Conservation (phyloP, 2,329 filamentous ascomycete species). For the Verticillium longisporum region DNA sequence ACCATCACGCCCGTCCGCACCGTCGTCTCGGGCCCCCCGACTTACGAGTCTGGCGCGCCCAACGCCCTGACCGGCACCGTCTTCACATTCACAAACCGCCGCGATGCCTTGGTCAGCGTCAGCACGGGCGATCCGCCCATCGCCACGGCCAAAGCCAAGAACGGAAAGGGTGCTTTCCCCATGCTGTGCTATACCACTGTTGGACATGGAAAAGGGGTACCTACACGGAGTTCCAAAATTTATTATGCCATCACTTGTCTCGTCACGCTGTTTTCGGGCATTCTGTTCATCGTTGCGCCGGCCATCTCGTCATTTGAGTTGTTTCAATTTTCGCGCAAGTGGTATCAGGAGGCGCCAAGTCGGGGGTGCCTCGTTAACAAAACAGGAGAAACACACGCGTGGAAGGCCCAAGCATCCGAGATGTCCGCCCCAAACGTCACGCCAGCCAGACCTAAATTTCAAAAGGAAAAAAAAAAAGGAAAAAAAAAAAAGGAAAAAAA, state of each 20-base stretch:
- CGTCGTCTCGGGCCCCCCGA: constrained; percentile 37
- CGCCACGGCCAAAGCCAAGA: constrained; percentile 32
- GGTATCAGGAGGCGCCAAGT: neutral
- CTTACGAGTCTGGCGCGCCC: constrained; percentile 29
- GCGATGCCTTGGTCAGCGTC: constrained; percentile 28
- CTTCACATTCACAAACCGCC: constrained; percentile 27
- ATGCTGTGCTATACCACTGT: neutral
- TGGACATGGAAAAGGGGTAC: neutral
- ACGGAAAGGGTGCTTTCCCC: constrained; percentile 18
- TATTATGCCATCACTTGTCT: neutral
- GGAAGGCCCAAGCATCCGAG: neutral
- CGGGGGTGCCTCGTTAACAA: neutral
- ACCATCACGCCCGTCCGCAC: constrained; percentile 44
- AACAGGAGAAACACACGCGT: neutral
- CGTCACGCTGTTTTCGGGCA: neutral
- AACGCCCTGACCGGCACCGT: constrained; percentile 40
- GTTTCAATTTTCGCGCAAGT: neutral
- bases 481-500: neutral
- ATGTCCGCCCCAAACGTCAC: neutral
- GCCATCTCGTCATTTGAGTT: neutral
- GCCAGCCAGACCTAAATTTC: neutral
- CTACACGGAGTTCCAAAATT: neutral
- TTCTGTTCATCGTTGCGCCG: no score
- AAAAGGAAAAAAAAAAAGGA: no score
- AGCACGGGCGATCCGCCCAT: constrained; percentile 36